phyloP scores from a whole-genome alignment of 305 asterid genomes.

The Solanum hybrid region DNA sequence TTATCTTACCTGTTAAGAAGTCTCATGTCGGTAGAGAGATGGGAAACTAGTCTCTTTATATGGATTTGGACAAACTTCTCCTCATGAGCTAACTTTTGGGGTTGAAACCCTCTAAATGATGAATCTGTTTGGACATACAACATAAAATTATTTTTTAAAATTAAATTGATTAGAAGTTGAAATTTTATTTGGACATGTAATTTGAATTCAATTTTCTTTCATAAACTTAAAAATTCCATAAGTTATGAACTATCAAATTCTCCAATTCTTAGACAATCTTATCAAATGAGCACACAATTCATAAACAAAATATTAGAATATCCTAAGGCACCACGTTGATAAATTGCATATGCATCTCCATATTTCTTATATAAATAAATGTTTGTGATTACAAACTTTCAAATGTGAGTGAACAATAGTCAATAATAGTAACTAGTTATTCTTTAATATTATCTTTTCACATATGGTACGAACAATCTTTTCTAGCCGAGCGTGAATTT shows the following conservation, averaged over 20 bases:
- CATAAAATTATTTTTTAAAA: background rate
- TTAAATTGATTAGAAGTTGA: background rate
- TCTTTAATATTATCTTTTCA: background rate
- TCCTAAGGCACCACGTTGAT: background rate
- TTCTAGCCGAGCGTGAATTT: accelerated
- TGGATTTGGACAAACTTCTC: too few species aligned
- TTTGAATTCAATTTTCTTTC: background rate
- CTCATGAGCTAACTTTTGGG: too few species aligned
- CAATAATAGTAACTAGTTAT: background rate
- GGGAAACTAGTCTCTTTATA: too few species aligned
- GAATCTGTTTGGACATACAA: background rate
- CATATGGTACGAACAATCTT: background rate
- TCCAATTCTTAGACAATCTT: background rate
- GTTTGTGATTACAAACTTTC: background rate
- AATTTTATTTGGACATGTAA: background rate
- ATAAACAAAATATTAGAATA: background rate
- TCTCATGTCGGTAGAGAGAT: too few species aligned
- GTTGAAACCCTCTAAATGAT: too few species aligned
- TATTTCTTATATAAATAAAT: background rate
- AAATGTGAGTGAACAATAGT: background rate
- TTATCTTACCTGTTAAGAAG: too few species aligned
- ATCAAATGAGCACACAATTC: background rate
- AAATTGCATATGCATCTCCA: background rate
- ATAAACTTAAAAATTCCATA: background rate
- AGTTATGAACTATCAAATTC: background rate